Conservation (phyloP, 192 early-diverging fungal species). For the Coemansia sp. region DNA sequence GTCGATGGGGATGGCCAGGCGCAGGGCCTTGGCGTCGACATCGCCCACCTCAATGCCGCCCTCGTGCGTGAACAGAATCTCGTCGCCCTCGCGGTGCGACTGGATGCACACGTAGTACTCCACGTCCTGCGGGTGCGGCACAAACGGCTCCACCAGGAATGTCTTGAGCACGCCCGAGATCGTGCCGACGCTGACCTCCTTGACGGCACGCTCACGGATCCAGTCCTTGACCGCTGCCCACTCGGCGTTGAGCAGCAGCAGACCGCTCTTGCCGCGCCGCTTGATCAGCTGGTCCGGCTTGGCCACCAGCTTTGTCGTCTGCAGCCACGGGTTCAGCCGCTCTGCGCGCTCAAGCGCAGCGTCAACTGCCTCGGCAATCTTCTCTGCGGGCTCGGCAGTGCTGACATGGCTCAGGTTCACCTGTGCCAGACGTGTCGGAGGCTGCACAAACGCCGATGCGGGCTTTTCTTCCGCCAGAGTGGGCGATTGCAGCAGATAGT, state of each 20-base stretch:
- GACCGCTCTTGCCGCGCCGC: slow-evolving; percentile 93
- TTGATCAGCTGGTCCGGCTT: slow-evolving; percentile 99
- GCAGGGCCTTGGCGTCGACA: slow-evolving; percentile 94
- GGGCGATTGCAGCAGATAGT: slow-evolving; percentile 79
- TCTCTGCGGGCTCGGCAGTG: slow-evolving; percentile 46
- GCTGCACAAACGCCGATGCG: slow-evolving; percentile 65
- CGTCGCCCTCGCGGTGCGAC: slow-evolving; percentile 91
- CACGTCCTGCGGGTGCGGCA: slow-evolving; percentile 84
- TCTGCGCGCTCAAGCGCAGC: slow-evolving; percentile 66
- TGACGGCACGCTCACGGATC: slow-evolving; percentile 88
- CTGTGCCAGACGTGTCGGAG: slow-evolving; percentile 74
- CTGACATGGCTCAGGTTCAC: slow-evolving; percentile 64
- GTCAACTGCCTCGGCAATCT: slow-evolving; percentile 66
- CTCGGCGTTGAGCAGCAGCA: slow-evolving; percentile 87
- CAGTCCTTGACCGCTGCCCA: slow-evolving; percentile 86
- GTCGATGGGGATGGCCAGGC: slow-evolving; percentile 79
- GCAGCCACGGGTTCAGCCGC: slow-evolving; percentile 80
- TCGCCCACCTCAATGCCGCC: slow-evolving; percentile 98
- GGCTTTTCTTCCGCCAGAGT: slow-evolving; percentile 54
- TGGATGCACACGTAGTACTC: slow-evolving; percentile 99
- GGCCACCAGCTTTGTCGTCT: slow-evolving; percentile 78
- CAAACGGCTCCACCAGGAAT: slow-evolving; percentile 93
- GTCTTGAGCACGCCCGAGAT: slow-evolving; percentile 87
- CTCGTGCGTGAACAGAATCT: slow-evolving; percentile 96
- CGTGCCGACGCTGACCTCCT: slow-evolving; percentile 75